Percentiles rank a stretch among this genome's conserved stretches.
Evolutionary conservation across 2,329 filamentous ascomycete genomes (phyloP).

Genomic region (Phialemoniopsis sp.): DNA sequence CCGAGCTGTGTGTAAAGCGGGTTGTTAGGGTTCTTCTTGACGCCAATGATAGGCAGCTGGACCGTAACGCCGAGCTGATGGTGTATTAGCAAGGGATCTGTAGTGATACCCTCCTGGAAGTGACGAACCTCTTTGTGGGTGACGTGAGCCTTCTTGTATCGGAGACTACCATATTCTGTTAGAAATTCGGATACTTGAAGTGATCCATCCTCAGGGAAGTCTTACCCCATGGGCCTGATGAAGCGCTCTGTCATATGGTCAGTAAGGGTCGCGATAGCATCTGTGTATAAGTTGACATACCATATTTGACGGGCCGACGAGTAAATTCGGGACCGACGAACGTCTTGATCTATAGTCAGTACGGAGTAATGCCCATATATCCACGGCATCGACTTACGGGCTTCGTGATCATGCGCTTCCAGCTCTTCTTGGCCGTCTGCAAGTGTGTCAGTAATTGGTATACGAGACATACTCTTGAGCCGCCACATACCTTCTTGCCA

Average conservation of each 20-base stretch:
- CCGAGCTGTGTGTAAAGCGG: slow-evolving; percentile 90
- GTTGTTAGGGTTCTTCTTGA: slow-evolving; percentile 77
- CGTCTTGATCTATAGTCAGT: slow-evolving; percentile 32
- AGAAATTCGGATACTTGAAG: too few species aligned
- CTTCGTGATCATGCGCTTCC: slow-evolving; percentile 68
- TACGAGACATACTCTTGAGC: too few species aligned
- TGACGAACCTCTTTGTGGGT: slow-evolving; percentile 28
- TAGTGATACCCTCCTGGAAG: slow-evolving; percentile 10
- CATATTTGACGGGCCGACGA: slow-evolving; percentile 73
- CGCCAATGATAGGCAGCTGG: slow-evolving; percentile 71
- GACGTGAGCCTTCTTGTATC: slow-evolving; percentile 76
- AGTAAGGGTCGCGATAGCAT: background rate
- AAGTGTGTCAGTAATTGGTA: too few species aligned
- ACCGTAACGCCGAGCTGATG: slow-evolving; percentile 53
- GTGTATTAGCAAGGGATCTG: background rate
- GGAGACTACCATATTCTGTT: slow-evolving; percentile 29
- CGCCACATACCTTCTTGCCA: slow-evolving; percentile 65
- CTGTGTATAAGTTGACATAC: slow-evolving; percentile 34
- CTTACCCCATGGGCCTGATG: slow-evolving; percentile 65
- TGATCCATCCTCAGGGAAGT: background rate
- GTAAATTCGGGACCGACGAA: slow-evolving; percentile 94
- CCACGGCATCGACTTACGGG: slow-evolving; percentile 27
- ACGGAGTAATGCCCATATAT: too few species aligned
- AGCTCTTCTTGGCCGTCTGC: slow-evolving; percentile 51
- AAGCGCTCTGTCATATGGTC: slow-evolving; percentile 39